These are phyloP conservation scores for Gastrolobium bilobum DNA, from an alignment of 306 rosid species.

Conservation along the genomic window DNA sequence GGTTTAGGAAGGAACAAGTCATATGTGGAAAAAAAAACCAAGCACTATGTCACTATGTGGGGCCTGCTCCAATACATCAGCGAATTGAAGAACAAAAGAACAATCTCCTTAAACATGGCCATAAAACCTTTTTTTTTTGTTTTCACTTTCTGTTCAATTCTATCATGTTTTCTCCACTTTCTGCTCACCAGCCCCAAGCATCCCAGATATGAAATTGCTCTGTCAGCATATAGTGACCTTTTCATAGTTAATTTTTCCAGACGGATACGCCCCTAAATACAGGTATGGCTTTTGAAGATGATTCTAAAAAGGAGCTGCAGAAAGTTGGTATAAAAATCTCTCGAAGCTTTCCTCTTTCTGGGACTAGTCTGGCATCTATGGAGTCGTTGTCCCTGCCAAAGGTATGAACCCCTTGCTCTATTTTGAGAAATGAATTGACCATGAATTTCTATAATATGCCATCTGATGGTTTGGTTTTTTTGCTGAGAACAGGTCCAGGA, in stretches of 20 bases:
- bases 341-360: slow-evolving; percentile 53
- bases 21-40: slow-evolving; percentile 40
- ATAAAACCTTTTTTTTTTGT: slow-evolving; percentile 2
- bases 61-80: slow-evolving; percentile 27
- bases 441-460: neutral
- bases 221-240: slow-evolving; percentile 47
- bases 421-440: neutral
- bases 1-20: slow-evolving; percentile 51
- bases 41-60: slow-evolving; percentile 52
- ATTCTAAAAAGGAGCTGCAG: slow-evolving; percentile 47
- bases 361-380: slow-evolving; percentile 71
- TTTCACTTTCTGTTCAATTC: slow-evolving; percentile 49
- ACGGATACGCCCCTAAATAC: neutral
- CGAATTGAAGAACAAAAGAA: neutral
- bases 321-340: slow-evolving; percentile 57
- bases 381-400: slow-evolving; percentile 74
- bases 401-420: slow-evolving; percentile 48
- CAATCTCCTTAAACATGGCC: slow-evolving; percentile 57
- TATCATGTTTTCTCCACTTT: slow-evolving; percentile 5
- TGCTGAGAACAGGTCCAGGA: slow-evolving; percentile 70
- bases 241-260: slow-evolving; percentile 55
- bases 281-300: slow-evolving; percentile 59
- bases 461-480: slow-evolving; percentile 4
- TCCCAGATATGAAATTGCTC: slow-evolving; percentile 57
- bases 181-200: slow-evolving; percentile 49